A percentile compares a stretch with the other conserved stretches of the same genome.
Evolutionary conservation across 2,329 filamentous ascomycete species (phyloP).

Genomic region (Diaporthe citri): DNA sequence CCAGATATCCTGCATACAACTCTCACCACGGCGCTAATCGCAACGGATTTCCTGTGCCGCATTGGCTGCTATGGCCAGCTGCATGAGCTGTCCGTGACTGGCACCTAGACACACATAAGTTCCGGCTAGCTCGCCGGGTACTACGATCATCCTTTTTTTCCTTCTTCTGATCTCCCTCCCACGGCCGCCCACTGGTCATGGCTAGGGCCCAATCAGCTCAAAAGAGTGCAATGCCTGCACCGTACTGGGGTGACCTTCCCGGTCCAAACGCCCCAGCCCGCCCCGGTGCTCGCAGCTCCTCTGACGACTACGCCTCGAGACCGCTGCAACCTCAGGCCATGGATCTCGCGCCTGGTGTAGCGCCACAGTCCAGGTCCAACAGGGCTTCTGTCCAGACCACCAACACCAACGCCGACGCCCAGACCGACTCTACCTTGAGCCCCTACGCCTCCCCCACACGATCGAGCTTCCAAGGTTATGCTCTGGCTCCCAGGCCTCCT

Average conservation of each 20-base stretch:
- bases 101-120: slow-evolving; percentile 34
- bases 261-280: slow-evolving; percentile 56
- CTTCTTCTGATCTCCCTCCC: slow-evolving; percentile 44
- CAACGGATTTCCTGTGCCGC: slow-evolving; percentile 34
- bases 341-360: slow-evolving; percentile 47
- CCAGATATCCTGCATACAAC: slow-evolving; percentile 29
- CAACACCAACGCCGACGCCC: slow-evolving; percentile 60
- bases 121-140: slow-evolving; percentile 28
- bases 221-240: slow-evolving; percentile 58
- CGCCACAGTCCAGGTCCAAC: slow-evolving; percentile 60
- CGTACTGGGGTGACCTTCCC: slow-evolving; percentile 72
- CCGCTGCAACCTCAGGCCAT: slow-evolving; percentile 51
- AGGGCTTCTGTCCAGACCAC: slow-evolving; percentile 68
- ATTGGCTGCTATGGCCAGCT: slow-evolving; percentile 40
- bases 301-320: slow-evolving; percentile 50
- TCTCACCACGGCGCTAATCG: slow-evolving; percentile 36
- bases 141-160: slow-evolving; percentile 40
- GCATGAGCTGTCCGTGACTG: slow-evolving; percentile 38
- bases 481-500: slow-evolving; percentile 70
- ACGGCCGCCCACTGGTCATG: slow-evolving; percentile 43
- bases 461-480: slow-evolving; percentile 63
- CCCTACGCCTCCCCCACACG: slow-evolving; percentile 68
- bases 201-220: slow-evolving; percentile 41
- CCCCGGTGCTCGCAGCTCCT: slow-evolving; percentile 54
- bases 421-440: slow-evolving; percentile 70